A percentile compares a stretch with the other conserved stretches of the same genome.
phyloP scores from a whole-genome alignment of 2,329 filamentous ascomycete genomes.

The Cordyceps cicadae region DNA sequence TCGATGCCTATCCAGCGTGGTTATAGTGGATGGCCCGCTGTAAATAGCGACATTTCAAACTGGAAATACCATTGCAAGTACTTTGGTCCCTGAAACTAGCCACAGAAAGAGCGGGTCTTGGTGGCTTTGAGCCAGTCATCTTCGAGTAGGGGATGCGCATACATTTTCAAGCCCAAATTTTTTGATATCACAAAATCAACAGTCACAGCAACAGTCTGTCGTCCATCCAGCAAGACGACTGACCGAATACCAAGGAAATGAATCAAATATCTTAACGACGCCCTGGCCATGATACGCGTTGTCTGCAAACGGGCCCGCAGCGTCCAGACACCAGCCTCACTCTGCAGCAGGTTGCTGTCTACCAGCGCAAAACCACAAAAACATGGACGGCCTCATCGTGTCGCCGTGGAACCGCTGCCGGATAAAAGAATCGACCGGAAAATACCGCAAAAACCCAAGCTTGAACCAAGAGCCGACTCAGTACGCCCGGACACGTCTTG shows the following conservation, averaged over 20 bases:
- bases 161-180: not conserved
- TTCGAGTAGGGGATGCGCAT: not conserved
- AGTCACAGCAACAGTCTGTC: not conserved
- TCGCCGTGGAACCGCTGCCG: not conserved
- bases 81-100: not conserved
- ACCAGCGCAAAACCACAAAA: not conserved
- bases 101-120: conserved; percentile 1
- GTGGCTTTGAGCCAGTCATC: not conserved
- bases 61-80: not conserved
- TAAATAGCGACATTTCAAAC: not conserved
- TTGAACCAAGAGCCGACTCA: conserved; percentile 13
- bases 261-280: not conserved
- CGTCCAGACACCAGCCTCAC: not conserved
- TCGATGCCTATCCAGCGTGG: not conserved
- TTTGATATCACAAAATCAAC: not conserved
- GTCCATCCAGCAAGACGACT: not conserved
- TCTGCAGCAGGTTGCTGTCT: not conserved
- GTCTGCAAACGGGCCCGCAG: conserved; percentile 3
- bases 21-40: not conserved
- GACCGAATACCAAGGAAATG: not conserved
- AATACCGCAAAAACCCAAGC: not conserved
- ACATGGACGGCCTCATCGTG: not conserved
- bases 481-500: conserved; percentile 17
- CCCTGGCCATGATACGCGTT: conserved; percentile 2
- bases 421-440: not conserved